Conservation (phyloP, 108 stramenopile genomes). For the Tribonema minus region DNA sequence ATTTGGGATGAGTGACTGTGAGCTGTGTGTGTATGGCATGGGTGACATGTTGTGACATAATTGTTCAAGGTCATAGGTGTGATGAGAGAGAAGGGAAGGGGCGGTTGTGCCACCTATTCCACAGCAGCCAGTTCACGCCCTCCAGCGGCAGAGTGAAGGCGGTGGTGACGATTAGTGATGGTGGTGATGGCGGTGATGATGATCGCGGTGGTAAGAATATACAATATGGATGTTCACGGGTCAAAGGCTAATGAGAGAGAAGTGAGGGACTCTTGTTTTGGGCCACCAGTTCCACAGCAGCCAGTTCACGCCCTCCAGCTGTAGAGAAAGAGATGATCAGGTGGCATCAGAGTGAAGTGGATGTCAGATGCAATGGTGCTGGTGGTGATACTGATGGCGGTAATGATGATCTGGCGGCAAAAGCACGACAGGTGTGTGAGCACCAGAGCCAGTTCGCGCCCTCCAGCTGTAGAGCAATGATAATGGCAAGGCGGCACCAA, state of each 20-base stretch:
- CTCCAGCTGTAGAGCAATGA: constrained; percentile 70
- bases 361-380: no score
- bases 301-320: constrained; percentile 95
- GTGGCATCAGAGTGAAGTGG: no score
- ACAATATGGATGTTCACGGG: background rate
- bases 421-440: constrained; percentile 67
- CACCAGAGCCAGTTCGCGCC: constrained; percentile 97
- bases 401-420: background rate
- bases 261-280: constrained; percentile 74
- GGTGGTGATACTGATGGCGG: background rate
- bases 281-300: constrained; percentile 87
- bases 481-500: no score
- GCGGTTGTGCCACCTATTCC: constrained; percentile 82
- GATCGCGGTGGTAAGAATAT: background rate
- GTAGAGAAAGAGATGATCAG: constrained; percentile 58
- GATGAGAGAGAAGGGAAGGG: constrained; percentile 52
- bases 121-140: constrained; percentile 95
- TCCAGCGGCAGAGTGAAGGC: constrained; percentile 69
- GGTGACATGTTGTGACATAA: background rate
- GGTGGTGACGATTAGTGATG: no score
- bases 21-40: no score
- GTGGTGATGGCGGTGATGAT: no score
- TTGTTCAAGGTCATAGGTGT: background rate
- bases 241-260: background rate
- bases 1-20: no score